These are phyloP conservation scores for Porphyridium purpureum DNA, from an alignment of 23 red algal species.

Conservation along the genomic window DNA sequence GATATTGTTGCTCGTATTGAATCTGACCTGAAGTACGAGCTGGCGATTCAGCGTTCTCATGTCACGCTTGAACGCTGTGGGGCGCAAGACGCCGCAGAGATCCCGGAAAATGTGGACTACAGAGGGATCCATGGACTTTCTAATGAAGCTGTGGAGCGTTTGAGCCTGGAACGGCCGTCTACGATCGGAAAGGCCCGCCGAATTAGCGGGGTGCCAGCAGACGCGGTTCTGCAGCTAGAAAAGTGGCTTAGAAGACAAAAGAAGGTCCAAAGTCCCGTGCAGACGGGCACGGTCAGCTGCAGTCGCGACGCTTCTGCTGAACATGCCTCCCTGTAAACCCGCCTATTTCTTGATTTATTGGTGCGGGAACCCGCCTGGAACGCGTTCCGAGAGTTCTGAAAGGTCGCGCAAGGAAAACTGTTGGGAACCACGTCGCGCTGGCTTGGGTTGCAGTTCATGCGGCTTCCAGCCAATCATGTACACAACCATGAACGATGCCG, in stretches of 20 bases:
- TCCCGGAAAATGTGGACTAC: constrained; percentile 21
- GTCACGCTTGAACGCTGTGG: constrained; percentile 7
- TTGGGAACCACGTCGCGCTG: constrained; percentile 12
- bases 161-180: constrained; percentile 10
- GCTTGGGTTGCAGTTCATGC: constrained; percentile 3
- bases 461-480: constrained; percentile 85
- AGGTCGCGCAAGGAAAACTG: constrained; percentile 13
- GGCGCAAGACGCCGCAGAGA: constrained; percentile 15
- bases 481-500: constrained; percentile 63
- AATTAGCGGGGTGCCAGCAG: constrained; percentile 21
- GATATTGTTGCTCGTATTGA: constrained; percentile 12
- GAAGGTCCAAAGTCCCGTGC: no score
- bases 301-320: no score
- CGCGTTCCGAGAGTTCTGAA: not conserved
- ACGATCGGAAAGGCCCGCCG: constrained; percentile 25
- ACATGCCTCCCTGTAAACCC: no score
- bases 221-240: constrained; percentile 10
- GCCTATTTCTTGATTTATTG: no score
- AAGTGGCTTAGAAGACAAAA: no score
- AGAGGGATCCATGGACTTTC: constrained; percentile 10
- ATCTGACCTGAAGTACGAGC: constrained; percentile 19
- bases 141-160: constrained; percentile 20
- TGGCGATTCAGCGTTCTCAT: constrained; percentile 5
- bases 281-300: no score
- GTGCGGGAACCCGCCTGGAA: no score